These are phyloP conservation scores for Beauveria scarabaeidicola DNA, from an alignment of 2,329 filamentous ascomycete species.

Conservation along the genomic window DNA sequence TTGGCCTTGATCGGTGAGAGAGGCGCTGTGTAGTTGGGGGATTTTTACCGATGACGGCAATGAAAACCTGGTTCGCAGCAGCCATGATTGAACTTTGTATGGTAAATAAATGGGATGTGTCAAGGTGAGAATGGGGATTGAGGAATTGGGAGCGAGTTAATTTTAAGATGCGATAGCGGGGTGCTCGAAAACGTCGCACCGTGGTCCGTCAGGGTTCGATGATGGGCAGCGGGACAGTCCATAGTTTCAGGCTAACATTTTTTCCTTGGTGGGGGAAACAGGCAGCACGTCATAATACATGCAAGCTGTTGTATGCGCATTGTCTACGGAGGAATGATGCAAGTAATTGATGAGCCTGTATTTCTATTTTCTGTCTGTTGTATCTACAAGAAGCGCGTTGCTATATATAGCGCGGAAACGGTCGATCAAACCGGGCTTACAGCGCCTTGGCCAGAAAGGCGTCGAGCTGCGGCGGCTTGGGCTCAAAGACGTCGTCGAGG, in stretches of 20 bases:
- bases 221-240: background rate
- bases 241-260: background rate
- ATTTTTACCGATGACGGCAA: slow-evolving; percentile 43
- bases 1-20: background rate
- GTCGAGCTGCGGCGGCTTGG: slow-evolving; percentile 12
- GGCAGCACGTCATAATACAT: slow-evolving; percentile 6
- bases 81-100: slow-evolving; percentile 28
- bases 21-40: background rate
- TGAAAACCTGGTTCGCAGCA: slow-evolving; percentile 38
- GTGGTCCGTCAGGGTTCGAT: background rate
- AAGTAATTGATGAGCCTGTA: background rate
- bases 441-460: slow-evolving; percentile 13
- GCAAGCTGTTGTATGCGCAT: background rate
- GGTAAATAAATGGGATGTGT: background rate
- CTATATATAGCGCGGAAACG: background rate
- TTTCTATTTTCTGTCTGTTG: background rate
- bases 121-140: background rate
- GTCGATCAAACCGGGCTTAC: background rate
- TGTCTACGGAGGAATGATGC: background rate
- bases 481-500: slow-evolving; percentile 46
- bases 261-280: background rate
- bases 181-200: background rate
- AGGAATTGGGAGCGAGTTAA: slow-evolving; percentile 5
- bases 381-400: background rate
- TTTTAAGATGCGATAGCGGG: slow-evolving; percentile 12